Conservation (phyloP, 805 yeast species). For the Wickerhamomyces tratensis region DNA sequence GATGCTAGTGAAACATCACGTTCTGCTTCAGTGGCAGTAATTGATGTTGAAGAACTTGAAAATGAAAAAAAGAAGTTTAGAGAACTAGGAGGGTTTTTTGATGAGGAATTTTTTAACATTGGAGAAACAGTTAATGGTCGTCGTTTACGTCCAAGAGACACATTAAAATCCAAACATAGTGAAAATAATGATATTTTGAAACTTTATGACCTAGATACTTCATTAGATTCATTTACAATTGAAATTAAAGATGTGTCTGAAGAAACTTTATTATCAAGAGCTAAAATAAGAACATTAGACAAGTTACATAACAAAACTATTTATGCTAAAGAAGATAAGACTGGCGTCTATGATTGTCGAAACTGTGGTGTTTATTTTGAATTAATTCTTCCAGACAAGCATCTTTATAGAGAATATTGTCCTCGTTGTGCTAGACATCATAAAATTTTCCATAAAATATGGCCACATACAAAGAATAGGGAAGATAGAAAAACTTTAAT, state of each 20-base stretch:
- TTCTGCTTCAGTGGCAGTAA: too few relatives aligned
- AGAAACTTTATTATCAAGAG: conserved; percentile 5
- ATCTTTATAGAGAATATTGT: conserved; percentile 12
- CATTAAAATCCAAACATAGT: background rate
- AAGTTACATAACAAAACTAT: conserved; percentile 8
- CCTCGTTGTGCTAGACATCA: conserved; percentile 19
- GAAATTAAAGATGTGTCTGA: background rate
- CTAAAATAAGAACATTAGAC: conserved; percentile 11
- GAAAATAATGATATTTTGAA: background rate
- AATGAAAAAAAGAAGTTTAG: too few relatives aligned
- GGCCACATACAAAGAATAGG: conserved; percentile 14
- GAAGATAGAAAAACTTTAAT: background rate
- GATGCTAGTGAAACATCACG: too few relatives aligned
- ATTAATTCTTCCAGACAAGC: background rate
- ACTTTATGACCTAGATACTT: conserved; percentile 3
- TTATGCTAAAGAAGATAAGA: conserved; percentile 5
- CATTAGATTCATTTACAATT: conserved; percentile 7
- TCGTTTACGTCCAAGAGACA: conserved; percentile 5
- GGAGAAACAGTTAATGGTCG: conserved; percentile 2
- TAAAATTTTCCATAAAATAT: conserved; percentile 13
- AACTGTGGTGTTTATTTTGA: conserved; percentile 21
- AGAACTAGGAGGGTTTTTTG: too few relatives aligned
- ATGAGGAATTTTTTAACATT: too few relatives aligned
- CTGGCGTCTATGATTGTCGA: conserved; percentile 16
- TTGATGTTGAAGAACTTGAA: too few relatives aligned